phyloP scores from a whole-genome alignment of 306 rosid genomes.

The Sindora glabra region DNA sequence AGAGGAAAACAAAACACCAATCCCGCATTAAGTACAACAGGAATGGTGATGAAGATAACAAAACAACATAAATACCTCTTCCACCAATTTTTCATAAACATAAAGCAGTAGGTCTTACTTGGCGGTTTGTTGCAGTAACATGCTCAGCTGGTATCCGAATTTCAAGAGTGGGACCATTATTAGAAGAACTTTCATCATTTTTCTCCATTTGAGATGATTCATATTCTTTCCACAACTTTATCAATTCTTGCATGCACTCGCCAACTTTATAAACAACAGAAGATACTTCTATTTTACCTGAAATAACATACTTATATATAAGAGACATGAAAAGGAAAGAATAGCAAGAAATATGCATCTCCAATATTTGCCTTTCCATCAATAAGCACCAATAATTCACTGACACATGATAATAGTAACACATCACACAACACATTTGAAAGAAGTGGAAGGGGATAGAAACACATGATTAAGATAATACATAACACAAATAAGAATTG shows the following conservation, averaged over 20 bases:
- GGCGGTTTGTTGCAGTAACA: slow-evolving; percentile 91
- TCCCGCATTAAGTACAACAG: no score
- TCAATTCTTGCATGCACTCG: slow-evolving; percentile 90
- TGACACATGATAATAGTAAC: background rate
- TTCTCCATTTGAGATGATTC: slow-evolving; percentile 57
- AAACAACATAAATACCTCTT: background rate
- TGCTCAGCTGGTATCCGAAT: slow-evolving; percentile 86
- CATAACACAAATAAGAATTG: background rate
- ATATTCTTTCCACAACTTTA: slow-evolving; percentile 75
- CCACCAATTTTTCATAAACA: background rate
- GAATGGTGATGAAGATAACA: no score
- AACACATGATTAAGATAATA: background rate
- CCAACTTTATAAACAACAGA: slow-evolving; percentile 81
- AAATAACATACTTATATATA: slow-evolving; percentile 26
- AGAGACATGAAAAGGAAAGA: slow-evolving; percentile 15
- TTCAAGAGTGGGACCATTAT: slow-evolving; percentile 75
- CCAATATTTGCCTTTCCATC: slow-evolving; percentile 1
- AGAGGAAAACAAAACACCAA: background rate
- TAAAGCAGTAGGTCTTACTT: slow-evolving; percentile 43
- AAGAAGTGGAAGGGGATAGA: slow-evolving; percentile 5
- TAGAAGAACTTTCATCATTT: slow-evolving; percentile 51
- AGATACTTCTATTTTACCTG: slow-evolving; percentile 76
- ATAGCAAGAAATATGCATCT: slow-evolving; percentile 2
- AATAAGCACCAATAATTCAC: background rate
- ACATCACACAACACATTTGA: background rate